phyloP scores from a whole-genome alignment of 176 grass and related monocot genomes.

The Hordeum marinum region DNA sequence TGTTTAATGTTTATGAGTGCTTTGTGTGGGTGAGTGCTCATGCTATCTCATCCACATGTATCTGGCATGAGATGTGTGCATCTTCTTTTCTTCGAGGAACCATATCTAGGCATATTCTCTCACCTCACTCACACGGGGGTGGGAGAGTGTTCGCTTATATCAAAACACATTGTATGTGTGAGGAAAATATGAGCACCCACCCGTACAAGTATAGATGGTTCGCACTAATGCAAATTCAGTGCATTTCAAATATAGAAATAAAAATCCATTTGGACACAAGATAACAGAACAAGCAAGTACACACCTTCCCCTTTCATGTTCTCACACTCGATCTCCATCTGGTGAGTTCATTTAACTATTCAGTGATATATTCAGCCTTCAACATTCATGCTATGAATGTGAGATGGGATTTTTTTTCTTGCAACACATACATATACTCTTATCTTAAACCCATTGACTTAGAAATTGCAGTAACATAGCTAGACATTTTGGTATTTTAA shows the following conservation, averaged over 20 bases:
- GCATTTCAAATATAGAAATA: constrained; percentile 2
- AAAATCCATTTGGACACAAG: background rate
- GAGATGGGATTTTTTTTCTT: background rate
- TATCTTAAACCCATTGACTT: background rate
- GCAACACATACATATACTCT: background rate
- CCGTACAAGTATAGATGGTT: background rate
- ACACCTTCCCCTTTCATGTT: background rate
- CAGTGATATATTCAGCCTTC: background rate
- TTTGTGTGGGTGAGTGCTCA: background rate
- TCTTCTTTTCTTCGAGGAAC: background rate
- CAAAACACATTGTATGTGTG: background rate
- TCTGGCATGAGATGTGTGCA: background rate
- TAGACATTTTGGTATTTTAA: background rate
- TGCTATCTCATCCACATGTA: background rate
- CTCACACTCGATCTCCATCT: background rate
- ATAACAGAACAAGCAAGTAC: background rate
- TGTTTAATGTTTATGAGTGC: background rate
- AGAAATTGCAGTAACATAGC: background rate
- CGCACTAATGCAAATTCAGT: background rate
- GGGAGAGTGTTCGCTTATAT: background rate
- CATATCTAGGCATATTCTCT: background rate
- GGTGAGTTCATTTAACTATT: background rate
- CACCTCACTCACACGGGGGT: background rate
- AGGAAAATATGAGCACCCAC: background rate
- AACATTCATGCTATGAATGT: background rate